A percentile compares a stretch with the other conserved stretches of the same genome.
Conservation (phyloP, 129 eudicot genomes). For the Saussurea involucrata region DNA sequence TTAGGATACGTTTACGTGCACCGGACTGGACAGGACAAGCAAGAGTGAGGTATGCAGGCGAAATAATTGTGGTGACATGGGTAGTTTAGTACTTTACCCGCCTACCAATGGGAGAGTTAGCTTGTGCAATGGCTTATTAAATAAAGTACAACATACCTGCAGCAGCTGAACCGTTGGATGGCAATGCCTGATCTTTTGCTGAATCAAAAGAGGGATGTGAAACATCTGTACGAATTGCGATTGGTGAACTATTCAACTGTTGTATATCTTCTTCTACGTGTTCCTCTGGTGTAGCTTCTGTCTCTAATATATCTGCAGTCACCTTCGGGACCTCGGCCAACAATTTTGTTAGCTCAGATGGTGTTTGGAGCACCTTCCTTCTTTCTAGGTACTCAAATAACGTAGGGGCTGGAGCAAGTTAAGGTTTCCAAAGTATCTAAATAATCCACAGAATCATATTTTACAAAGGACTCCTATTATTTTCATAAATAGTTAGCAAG, state of each 20-base stretch:
- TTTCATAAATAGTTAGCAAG: background rate
- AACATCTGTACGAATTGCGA: constrained; percentile 23
- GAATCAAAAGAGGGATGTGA: constrained; percentile 19
- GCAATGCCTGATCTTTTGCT: constrained; percentile 25
- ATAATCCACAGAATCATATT: background rate
- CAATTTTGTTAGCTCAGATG: constrained; percentile 58
- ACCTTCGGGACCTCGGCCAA: constrained; percentile 71
- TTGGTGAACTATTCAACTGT: constrained; percentile 21
- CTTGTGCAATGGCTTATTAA: background rate
- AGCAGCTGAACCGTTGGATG: constrained; percentile 24
- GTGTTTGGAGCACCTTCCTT: constrained; percentile 54
- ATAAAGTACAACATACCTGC: constrained; percentile 39
- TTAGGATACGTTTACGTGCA: background rate
- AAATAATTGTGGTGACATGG: background rate
- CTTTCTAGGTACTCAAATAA: constrained; percentile 50
- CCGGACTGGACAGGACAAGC: background rate
- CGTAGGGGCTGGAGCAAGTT: constrained; percentile 40
- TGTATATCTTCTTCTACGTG: constrained; percentile 11
- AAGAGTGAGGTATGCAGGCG: background rate
- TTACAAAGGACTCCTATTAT: background rate
- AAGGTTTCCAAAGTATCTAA: constrained; percentile 32
- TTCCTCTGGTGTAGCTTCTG: constrained; percentile 34
- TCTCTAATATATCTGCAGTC: constrained; percentile 58
- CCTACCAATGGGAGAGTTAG: background rate
- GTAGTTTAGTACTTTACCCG: background rate